A percentile compares a stretch with the other conserved stretches of the same genome.
Evolutionary conservation across 768 basidiomycete genomes (phyloP).

Genomic region (Suillus subaureus): DNA sequence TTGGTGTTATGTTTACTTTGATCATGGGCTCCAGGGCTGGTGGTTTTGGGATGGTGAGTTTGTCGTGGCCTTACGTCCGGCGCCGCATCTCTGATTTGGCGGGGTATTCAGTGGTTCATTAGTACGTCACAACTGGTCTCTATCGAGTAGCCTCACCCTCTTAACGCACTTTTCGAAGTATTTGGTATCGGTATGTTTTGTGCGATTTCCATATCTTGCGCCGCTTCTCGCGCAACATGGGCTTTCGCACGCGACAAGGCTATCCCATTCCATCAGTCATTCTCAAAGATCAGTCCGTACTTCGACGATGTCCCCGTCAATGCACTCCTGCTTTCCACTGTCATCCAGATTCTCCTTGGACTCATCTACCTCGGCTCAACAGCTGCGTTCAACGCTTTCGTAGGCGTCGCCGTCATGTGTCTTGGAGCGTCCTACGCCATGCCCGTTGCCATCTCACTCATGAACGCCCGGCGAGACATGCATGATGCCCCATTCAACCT

Average conservation of each 20-base stretch:
- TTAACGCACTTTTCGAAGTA: conserved; percentile 34
- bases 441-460: conserved; percentile 58
- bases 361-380: conserved; percentile 64
- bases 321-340: conserved; percentile 60
- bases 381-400: conserved; percentile 69
- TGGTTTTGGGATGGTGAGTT: conserved; percentile 59
- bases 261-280: conserved; percentile 54
- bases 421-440: conserved; percentile 63
- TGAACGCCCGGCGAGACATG: conserved; percentile 45
- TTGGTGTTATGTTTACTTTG: conserved; percentile 64
- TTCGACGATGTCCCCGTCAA: conserved; percentile 56
- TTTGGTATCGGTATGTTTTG: conserved; percentile 63
- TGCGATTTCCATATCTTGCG: conserved; percentile 65
- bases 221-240: conserved; percentile 72
- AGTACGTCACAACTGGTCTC: conserved; percentile 28
- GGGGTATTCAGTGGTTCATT: conserved; percentile 42
- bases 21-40: conserved; percentile 64
- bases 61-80: conserved; percentile 5
- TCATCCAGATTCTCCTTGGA: conserved; percentile 60
- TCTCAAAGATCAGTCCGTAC: conserved; percentile 46
- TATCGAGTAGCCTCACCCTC: background rate
- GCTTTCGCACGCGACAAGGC: conserved; percentile 70
- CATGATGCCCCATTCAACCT: conserved; percentile 52
- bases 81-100: conserved; percentile 1
- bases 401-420: conserved; percentile 68